Conservation (phyloP, 495 filamentous ascomycete genomes). For the Zalerion maritima region DNA sequence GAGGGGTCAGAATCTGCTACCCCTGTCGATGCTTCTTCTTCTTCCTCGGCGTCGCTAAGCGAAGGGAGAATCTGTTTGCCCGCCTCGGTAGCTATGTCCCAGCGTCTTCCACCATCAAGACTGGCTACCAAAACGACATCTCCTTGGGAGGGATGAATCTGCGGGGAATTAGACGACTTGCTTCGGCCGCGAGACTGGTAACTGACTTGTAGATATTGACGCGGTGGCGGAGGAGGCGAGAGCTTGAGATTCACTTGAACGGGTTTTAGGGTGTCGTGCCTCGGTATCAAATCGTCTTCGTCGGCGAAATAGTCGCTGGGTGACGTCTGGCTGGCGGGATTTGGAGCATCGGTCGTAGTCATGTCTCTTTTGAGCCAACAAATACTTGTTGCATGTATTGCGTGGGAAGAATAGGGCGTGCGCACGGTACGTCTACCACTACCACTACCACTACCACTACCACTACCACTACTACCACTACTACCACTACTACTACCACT, state of each 20-base stretch:
- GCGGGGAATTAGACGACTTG: conserved; percentile 28
- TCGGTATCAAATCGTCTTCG: conserved; percentile 26
- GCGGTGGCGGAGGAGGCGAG: conserved; percentile 21
- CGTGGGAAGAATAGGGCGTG: no score
- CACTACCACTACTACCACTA: no score
- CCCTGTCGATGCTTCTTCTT: conserved; percentile 11
- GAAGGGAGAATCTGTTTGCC: conserved; percentile 22
- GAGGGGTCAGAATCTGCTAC: conserved; percentile 3
- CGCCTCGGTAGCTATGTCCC: conserved; percentile 29
- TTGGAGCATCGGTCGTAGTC: conserved; percentile 25
- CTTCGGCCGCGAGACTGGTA: conserved; percentile 17
- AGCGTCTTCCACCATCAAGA: conserved; percentile 33
- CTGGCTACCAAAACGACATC: conserved; percentile 39
- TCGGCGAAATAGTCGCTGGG: conserved; percentile 29
- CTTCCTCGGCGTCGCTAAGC: conserved; percentile 14
- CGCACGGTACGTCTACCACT: no score
- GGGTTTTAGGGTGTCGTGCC: conserved; percentile 29
- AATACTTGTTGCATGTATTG: no score
- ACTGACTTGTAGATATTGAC: conserved; percentile 23
- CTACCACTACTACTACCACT: no score
- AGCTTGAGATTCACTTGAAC: conserved; percentile 22
- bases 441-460: no score
- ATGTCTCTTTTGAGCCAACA: no score
- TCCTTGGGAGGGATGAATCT: conserved; percentile 28
- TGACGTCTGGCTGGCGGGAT: conserved; percentile 23